Evolutionary conservation across 345 rosid genomes (phyloP).

Genomic region (Arabis alpina): DNA sequence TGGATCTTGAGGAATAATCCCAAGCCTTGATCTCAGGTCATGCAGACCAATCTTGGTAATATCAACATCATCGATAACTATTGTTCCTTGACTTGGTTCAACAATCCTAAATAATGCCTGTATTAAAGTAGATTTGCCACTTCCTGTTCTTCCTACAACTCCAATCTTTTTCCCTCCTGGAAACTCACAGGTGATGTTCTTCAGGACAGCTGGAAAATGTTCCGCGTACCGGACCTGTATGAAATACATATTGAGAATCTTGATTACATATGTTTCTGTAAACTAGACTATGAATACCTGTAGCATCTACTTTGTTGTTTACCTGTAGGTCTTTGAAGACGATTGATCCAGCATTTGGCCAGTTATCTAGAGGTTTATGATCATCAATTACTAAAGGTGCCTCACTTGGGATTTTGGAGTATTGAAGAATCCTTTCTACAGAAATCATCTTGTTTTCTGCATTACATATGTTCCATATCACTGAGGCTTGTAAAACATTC

Average conservation of each 20-base stretch:
- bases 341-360: slow-evolving; percentile 86
- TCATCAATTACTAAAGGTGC: slow-evolving; percentile 71
- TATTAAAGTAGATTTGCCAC: slow-evolving; percentile 92
- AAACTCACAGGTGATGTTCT: slow-evolving; percentile 74
- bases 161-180: slow-evolving; percentile 88
- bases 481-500: slow-evolving; percentile 83
- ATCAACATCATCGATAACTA: slow-evolving; percentile 75
- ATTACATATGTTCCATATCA: slow-evolving; percentile 88
- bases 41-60: slow-evolving; percentile 85
- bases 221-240: slow-evolving; percentile 88
- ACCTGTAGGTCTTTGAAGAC: slow-evolving; percentile 81
- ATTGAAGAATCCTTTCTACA: slow-evolving; percentile 88
- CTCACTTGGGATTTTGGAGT: slow-evolving; percentile 74
- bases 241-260: slow-evolving; percentile 8
- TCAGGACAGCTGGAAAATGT: slow-evolving; percentile 85
- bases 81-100: slow-evolving; percentile 85
- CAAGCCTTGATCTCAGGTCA: slow-evolving; percentile 83
- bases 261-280: slow-evolving; percentile 8
- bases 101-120: slow-evolving; percentile 91
- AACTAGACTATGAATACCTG: background rate
- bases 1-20: slow-evolving; percentile 97
- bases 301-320: slow-evolving; percentile 18
- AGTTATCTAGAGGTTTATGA: slow-evolving; percentile 64
- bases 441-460: slow-evolving; percentile 95
- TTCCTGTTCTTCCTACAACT: slow-evolving; percentile 95